phyloP scores from a whole-genome alignment of 352 stramenopile genomes.

The Phytopythium helicoides region DNA sequence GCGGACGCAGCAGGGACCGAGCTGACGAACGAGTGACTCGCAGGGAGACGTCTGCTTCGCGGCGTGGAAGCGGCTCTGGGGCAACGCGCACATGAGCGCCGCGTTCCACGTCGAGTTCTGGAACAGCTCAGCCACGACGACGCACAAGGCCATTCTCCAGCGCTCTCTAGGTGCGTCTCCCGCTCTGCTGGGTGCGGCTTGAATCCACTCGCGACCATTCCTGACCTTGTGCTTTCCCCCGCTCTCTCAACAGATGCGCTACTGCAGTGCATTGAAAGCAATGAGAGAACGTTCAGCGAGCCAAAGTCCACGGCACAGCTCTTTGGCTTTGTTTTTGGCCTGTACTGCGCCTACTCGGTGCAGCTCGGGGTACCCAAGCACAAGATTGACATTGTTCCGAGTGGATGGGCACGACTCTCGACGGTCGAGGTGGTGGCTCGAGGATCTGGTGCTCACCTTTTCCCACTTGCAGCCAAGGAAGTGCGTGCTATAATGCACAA shows the following conservation, averaged over 20 bases:
- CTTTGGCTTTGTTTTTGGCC: conserved; percentile 46
- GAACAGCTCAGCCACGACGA: conserved; percentile 54
- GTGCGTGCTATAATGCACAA: conserved; percentile 46
- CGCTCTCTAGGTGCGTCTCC: conserved; percentile 30
- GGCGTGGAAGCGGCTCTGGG: conserved; percentile 54
- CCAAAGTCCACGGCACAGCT: conserved; percentile 16
- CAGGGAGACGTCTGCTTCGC: conserved; percentile 32
- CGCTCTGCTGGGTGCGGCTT: neutral
- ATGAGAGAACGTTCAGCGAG: conserved; percentile 19
- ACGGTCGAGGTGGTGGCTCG: conserved; percentile 31
- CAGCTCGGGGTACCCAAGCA: conserved; percentile 54
- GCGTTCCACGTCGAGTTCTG: conserved; percentile 79
- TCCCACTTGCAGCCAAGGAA: conserved; percentile 27
- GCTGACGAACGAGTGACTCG: neutral
- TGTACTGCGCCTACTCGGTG: conserved; percentile 64
- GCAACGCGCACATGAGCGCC: conserved; percentile 36
- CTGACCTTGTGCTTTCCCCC: too few relatives aligned
- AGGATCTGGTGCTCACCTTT: conserved; percentile 14
- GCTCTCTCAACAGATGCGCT: conserved; percentile 30
- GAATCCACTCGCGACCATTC: neutral
- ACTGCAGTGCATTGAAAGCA: conserved; percentile 31
- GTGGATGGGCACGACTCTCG: conserved; percentile 38
- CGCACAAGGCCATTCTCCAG: conserved; percentile 59
- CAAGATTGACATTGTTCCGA: conserved; percentile 60
- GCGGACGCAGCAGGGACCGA: neutral